These are phyloP conservation scores for Wickerhamiella parazyma DNA, from an alignment of 805 yeast genomes.

Conservation along the genomic window DNA sequence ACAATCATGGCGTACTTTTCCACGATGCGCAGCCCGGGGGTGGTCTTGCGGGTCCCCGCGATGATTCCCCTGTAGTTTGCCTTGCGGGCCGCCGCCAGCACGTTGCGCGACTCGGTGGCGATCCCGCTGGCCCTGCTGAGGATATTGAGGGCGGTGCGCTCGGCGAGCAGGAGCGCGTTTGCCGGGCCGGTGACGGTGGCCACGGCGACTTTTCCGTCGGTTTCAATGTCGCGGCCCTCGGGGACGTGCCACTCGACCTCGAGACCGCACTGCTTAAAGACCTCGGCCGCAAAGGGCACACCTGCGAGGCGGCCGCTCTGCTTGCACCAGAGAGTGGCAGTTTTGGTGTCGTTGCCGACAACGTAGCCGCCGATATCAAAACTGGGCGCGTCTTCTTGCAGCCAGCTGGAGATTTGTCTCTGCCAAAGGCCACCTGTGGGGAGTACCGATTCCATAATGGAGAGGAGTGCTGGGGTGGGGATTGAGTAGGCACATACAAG, in stretches of 20 bases:
- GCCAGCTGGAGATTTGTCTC: conserved; percentile 56
- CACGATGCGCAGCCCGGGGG: conserved; percentile 79
- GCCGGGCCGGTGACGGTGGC: conserved; percentile 75
- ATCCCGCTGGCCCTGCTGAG: conserved; percentile 76
- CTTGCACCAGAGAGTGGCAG: conserved; percentile 72
- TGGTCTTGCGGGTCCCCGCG: conserved; percentile 96
- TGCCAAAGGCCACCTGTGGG: conserved; percentile 78
- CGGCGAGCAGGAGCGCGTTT: conserved; percentile 65
- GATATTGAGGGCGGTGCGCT: conserved; percentile 72
- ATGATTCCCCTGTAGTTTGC: conserved; percentile 68
- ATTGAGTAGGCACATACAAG: too few species aligned
- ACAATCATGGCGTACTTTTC: conserved; percentile 92
- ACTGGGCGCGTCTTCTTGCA: conserved; percentile 81
- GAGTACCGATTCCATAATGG: conserved; percentile 25
- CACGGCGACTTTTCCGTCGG: conserved; percentile 47
- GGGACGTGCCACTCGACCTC: conserved; percentile 54
- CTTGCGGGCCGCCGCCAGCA: conserved; percentile 47
- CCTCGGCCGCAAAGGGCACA: conserved; percentile 78
- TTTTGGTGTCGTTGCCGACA: conserved; percentile 62
- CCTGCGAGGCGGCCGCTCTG: conserved; percentile 71
- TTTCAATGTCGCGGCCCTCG: conserved; percentile 52
- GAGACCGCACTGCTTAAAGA: conserved; percentile 61
- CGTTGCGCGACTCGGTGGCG: conserved; percentile 56
- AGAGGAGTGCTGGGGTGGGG: background rate
- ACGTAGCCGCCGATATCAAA: conserved; percentile 92